Conservation (phyloP, 495 filamentous ascomycete species). For the Chaetomium fimeti region DNA sequence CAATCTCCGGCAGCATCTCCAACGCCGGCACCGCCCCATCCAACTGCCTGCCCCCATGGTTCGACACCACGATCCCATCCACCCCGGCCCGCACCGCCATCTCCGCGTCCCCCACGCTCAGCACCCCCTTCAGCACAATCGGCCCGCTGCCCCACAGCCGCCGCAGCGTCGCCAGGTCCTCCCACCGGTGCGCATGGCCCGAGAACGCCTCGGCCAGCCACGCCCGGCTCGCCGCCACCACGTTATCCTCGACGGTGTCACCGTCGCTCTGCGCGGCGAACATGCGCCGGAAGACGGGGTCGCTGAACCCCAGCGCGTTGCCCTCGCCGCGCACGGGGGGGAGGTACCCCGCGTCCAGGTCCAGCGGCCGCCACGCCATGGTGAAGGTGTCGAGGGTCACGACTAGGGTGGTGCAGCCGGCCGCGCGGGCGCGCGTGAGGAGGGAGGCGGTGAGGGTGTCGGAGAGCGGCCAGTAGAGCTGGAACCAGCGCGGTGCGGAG, state of each 20-base stretch:
- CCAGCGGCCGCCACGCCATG: constrained; percentile 60
- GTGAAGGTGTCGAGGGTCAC: constrained; percentile 63
- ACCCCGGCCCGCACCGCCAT: constrained; percentile 36
- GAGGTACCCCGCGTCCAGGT: constrained; percentile 61
- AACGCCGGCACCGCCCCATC: constrained; percentile 48
- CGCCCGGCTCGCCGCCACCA: constrained; percentile 32
- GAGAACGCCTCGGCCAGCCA: constrained; percentile 55
- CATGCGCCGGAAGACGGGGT: constrained; percentile 59
- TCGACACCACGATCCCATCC: constrained; percentile 42
- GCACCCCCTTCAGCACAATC: constrained; percentile 51
- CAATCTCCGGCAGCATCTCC: constrained; percentile 48
- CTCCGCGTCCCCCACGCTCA: constrained; percentile 38
- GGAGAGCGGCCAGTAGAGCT: constrained; percentile 67
- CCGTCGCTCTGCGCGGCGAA: constrained; percentile 32
- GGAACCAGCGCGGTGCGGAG: constrained; percentile 50
- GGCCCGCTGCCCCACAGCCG: constrained; percentile 61
- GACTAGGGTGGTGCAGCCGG: constrained; percentile 56
- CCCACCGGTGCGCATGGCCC: constrained; percentile 56
- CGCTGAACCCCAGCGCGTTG: constrained; percentile 51
- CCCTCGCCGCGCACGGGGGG: constrained; percentile 54
- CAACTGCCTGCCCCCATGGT: constrained; percentile 47
- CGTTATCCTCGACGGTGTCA: constrained; percentile 29
- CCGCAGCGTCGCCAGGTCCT: constrained; percentile 54
- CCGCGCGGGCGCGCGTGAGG: constrained; percentile 60
- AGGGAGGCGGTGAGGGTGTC: constrained; percentile 59